Evolutionary conservation across 768 basidiomycete species (phyloP), one percentile per base, ranked within the genome.

Genomic region (Pisolithus orientalis): DNA sequence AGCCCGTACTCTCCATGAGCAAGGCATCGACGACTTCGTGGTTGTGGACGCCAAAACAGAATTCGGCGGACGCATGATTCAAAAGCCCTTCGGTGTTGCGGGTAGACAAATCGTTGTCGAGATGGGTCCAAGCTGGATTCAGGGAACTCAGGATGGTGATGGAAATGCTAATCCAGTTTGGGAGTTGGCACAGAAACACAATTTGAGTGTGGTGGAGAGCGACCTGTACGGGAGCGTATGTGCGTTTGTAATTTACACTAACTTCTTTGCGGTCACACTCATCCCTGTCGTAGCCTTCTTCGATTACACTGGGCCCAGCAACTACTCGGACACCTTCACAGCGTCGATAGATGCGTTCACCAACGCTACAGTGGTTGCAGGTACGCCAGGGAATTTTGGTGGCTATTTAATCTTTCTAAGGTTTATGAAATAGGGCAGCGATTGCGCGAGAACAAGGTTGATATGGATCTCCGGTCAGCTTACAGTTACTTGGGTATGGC

Each of bases 111-210:
- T 69, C 54, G 72, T 73, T 0, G 65, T 87, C 29, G 84, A 87
- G 62, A 62, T 73, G 31, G 82, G 81, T 44, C 73, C 83, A 6
- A 83, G 82, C 55, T 85, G 83, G 82, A 69, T 85, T 29, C 81
- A 79, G 51, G 79, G 77, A 25, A 75, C 75, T 0, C 79, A 80
- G 52, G 62, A 66, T 2, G 76, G 70, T 2, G 57, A 72, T 34
- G 82, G 80, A 3, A 70, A 74, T 27, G 70, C 72, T 5, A 87
- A 87, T 59, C 85, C 85, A 1, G 80, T 87, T 11, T 78, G 76
- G 62, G 65, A 66, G 17, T 70, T 87, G 45, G 82, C 79, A 21
- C 69, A 73, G 60, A 82, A 83, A 57, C 77, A 84, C 56, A 71
- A 74, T 31, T 53, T 85, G 17, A 68, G 68, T 51, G 77, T 77